Base-by-base conservation (phyloP, 495 filamentous ascomycete species). In the Pyrenula aspistea region DNA sequence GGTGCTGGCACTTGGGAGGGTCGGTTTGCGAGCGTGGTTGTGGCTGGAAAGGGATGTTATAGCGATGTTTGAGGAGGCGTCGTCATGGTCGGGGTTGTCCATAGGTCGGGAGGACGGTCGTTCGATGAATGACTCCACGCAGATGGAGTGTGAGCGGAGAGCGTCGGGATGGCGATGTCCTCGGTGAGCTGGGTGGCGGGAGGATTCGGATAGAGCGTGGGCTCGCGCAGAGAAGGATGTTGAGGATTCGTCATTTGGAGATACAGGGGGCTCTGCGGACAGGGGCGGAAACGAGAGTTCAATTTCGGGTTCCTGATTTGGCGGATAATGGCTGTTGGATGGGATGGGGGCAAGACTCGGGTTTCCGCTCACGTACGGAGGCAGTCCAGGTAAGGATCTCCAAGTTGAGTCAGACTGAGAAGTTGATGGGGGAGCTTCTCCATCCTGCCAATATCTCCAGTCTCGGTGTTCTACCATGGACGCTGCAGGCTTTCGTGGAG, bases 341-440 rank as follows among this genome's bases (percentile, higher is more conserved):
- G 19, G n/a, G 10, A 10, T 52, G 10, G 4, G 19, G 8, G 10
- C 20, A 8, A 19, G 10, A 8, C 8, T 52, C 22, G 19, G 50
- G 22, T 8, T 52, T 8, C 8, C 19, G 50, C 50, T 52, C 22
- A 10, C 22, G 10, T 52, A 24, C n/a, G 50, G 50, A 24, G 50
- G 50, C n/a, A 52, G 50, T 8, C 50, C 50, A 20, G 50, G 50
- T 20, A 52, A 52, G 50, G 50, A 52, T 10, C 50, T 52, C 50
- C 50, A 52, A 42, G 31, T 42, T 8, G 8, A 8, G 31, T 42
- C 15, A 8, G 31, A 42, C 31, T 42, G 31, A 42, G 31, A 42
- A 8, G 50, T 4, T 10, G 50, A 52, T 52, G 50, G 50, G 19
- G 22, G n/a, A 19, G 8, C 50, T 52, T 20, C 22, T 52, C 50